phyloP scores from a whole-genome alignment of 2,329 filamentous ascomycete species.

The Neofusicoccum umdonicola region DNA sequence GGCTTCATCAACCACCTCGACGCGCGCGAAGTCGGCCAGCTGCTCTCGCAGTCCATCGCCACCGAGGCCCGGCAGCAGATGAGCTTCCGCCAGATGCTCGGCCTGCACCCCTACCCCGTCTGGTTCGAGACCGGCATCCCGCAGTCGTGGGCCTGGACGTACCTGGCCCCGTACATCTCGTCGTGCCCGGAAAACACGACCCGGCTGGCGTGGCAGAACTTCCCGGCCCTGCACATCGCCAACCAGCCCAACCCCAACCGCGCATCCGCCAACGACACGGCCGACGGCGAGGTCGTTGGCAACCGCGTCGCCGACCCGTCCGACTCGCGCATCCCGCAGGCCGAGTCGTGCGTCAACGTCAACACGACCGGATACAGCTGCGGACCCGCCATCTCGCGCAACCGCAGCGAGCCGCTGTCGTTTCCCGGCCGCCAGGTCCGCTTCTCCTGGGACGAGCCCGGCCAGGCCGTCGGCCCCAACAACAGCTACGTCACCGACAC shows the following conservation, averaged over 20 bases:
- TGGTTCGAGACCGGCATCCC: constrained; percentile 80
- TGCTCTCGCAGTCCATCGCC: constrained; percentile 73
- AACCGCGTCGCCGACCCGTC: constrained; percentile 57
- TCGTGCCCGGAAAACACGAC: constrained; percentile 72
- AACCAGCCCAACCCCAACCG: constrained; percentile 76
- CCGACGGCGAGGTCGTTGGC: constrained; percentile 63
- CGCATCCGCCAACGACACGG: constrained; percentile 60
- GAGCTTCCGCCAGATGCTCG: constrained; percentile 79
- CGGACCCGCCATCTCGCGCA: constrained; percentile 63
- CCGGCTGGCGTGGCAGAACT: constrained; percentile 80
- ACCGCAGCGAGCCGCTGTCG: constrained; percentile 68
- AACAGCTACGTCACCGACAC: constrained; percentile 73
- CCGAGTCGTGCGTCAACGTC: constrained; percentile 58
- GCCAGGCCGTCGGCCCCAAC: constrained; percentile 70
- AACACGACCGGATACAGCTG: constrained; percentile 58
- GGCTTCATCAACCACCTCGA: constrained; percentile 78
- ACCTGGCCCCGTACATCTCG: constrained; percentile 77
- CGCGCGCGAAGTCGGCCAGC: constrained; percentile 68
- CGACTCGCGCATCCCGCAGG: constrained; percentile 43
- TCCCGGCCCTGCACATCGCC: constrained; percentile 66
- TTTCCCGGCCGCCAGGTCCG: constrained; percentile 71
- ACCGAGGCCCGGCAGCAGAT: constrained; percentile 80
- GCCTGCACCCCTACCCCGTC: constrained; percentile 76
- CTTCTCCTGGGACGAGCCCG: constrained; percentile 70
- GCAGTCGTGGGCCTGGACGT: constrained; percentile 81